Evolutionary conservation across 345 rosid species (phyloP).

Genomic region (Eucalyptus cloeziana): DNA sequence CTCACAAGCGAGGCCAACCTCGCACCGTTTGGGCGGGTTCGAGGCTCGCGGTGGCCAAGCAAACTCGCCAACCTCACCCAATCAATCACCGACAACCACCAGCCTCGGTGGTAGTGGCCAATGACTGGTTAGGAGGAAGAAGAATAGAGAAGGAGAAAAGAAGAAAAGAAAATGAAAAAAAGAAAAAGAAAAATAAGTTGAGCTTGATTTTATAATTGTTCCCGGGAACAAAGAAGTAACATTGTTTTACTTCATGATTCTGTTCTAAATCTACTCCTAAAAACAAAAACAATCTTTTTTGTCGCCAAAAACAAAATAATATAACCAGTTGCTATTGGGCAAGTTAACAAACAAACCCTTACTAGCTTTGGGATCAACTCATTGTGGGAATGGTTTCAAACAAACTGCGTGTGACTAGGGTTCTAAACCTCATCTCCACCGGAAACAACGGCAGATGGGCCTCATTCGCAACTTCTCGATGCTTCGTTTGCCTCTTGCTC

Average conservation of each 20-base stretch:
- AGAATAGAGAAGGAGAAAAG: too few species aligned
- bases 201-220: too few species aligned
- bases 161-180: too few species aligned
- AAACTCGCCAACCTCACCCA: rapidly evolving
- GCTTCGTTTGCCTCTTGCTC: not conserved
- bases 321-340: rapidly evolving
- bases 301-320: rapidly evolving
- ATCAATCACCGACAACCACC: rapidly evolving
- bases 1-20: rapidly evolving
- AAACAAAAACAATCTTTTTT: too few species aligned
- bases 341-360: not conserved
- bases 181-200: rapidly evolving
- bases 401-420: conserved; percentile 27
- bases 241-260: too few species aligned
- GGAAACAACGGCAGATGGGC: not conserved
- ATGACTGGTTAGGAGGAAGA: too few species aligned
- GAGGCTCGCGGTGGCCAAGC: rapidly evolving
- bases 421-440: not conserved
- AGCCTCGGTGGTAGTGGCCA: rapidly evolving
- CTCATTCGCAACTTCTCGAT: not conserved
- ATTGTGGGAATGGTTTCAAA: conserved; percentile 47
- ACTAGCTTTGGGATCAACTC: conserved; percentile 73
- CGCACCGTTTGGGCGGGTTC: rapidly evolving
- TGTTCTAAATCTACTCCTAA: rapidly evolving
- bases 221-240: rapidly evolving